Conservation (phyloP, 176 grass and related monocot genomes). For the Triticum dicoccoides region DNA sequence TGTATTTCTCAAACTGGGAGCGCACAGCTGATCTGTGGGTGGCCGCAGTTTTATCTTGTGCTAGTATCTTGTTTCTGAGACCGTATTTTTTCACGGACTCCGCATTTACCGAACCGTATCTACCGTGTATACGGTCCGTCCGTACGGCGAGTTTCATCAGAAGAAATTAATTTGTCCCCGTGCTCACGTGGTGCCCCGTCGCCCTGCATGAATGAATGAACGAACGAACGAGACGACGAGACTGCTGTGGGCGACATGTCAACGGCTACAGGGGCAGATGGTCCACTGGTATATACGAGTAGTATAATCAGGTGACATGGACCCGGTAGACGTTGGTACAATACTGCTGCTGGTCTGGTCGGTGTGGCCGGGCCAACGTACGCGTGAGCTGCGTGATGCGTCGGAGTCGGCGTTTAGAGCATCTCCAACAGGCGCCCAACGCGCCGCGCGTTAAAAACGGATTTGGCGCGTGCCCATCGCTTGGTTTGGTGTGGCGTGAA, state of each 20-base stretch:
- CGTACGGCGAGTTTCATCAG: too few relatives aligned
- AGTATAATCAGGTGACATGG: neutral
- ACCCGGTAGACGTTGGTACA: neutral
- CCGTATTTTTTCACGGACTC: neutral
- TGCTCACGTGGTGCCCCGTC: too few relatives aligned
- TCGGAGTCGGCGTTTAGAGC: neutral
- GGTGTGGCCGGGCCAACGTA: neutral
- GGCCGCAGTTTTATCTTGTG: too few relatives aligned
- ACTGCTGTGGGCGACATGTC: neutral
- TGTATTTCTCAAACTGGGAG: too few relatives aligned
- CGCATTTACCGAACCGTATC: neutral
- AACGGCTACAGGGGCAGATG: constrained; percentile 2
- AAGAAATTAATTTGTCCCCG: too few relatives aligned
- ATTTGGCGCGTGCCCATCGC: too few relatives aligned
- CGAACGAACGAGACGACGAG: neutral
- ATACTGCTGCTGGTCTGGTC: neutral
- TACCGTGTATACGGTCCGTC: neutral
- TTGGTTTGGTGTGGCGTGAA: too few relatives aligned
- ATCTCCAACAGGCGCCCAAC: too few relatives aligned
- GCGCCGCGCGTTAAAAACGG: too few relatives aligned
- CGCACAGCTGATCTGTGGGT: too few relatives aligned
- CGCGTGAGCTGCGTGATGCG: neutral
- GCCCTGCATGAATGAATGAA: neutral
- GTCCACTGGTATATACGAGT: neutral
- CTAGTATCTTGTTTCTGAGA: neutral